Percentiles rank a stretch among this genome's conserved stretches.
Conservation (phyloP, 2,329 filamentous ascomycete species). For the Aciculosporium take region DNA sequence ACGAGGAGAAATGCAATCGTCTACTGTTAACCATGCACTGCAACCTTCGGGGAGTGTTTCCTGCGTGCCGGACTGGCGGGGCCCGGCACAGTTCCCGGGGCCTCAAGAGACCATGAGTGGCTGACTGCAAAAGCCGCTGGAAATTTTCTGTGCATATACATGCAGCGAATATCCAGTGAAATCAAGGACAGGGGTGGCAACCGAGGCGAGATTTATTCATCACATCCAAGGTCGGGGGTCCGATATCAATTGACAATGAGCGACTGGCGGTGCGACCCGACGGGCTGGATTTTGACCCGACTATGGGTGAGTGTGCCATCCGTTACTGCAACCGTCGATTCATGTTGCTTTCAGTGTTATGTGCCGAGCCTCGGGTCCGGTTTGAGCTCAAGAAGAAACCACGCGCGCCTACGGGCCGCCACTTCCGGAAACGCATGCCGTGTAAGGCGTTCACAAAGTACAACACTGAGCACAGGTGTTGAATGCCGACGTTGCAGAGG, state of each 20-base stretch:
- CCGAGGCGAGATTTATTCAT: background rate
- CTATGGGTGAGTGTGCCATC: background rate
- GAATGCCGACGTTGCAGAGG: background rate
- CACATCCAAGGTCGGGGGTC: background rate
- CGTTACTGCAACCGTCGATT: background rate
- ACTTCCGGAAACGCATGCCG: background rate
- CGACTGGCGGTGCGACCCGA: constrained; percentile 7
- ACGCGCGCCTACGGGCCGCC: background rate
- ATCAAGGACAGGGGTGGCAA: background rate
- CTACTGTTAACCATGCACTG: background rate
- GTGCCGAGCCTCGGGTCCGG: too few relatives aligned
- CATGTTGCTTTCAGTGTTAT: too few relatives aligned
- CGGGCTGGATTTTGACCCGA: constrained; percentile 10
- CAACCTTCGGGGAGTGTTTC: constrained; percentile 1
- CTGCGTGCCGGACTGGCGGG: constrained; percentile 8
- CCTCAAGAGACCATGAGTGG: constrained; percentile 3
- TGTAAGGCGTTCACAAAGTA: background rate
- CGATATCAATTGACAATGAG: background rate
- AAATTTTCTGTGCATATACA: constrained; percentile 1
- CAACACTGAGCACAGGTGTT: background rate
- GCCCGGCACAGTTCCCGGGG: constrained; percentile 10
- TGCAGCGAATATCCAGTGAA: too few relatives aligned
- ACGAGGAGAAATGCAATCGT: background rate
- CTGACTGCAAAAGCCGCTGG: background rate
- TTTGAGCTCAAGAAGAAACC: background rate